These are phyloP conservation scores for Clavispora phyllophila DNA, from an alignment of 805 yeast genomes.

Conservation along the genomic window DNA sequence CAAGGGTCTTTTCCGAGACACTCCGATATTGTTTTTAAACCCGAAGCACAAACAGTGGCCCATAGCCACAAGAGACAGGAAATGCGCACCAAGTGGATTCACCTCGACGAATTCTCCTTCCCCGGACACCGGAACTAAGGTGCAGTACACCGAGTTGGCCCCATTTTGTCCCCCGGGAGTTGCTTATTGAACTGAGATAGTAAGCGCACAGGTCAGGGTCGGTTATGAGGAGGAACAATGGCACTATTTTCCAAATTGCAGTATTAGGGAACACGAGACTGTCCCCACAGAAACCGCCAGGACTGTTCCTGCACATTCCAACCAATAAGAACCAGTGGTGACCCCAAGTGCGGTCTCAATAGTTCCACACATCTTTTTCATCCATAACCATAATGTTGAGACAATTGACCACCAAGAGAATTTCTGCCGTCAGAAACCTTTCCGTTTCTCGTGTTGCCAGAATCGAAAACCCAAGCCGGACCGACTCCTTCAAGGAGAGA, in stretches of 20 bases:
- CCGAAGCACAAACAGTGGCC: too few relatives aligned
- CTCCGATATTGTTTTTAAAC: too few relatives aligned
- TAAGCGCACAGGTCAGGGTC: too few relatives aligned
- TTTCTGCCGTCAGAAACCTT: conserved; percentile 12
- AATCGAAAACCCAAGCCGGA: conserved; percentile 3
- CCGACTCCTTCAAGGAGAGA: conserved; percentile 55
- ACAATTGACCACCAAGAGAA: conserved; percentile 14
- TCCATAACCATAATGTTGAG: conserved; percentile 14
- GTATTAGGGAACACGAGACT: background rate
- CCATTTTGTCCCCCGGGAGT: background rate
- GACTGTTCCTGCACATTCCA: conserved; percentile 2
- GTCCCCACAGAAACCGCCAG: background rate
- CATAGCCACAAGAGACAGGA: too few relatives aligned
- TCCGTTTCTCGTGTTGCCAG: conserved; percentile 11
- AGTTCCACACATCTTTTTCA: background rate
- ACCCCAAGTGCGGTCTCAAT: background rate
- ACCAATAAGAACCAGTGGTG: conserved; percentile 5
- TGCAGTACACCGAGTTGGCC: background rate
- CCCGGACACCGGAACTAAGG: background rate
- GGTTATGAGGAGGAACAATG: background rate
- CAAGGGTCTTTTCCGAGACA: too few relatives aligned
- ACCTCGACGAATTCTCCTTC: background rate
- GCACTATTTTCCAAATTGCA: background rate
- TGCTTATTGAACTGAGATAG: too few relatives aligned
- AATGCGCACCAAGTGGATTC: background rate